Base-by-base conservation (phyloP, 768 basidiomycete species). In the Chlorophyllum brunneum region DNA sequence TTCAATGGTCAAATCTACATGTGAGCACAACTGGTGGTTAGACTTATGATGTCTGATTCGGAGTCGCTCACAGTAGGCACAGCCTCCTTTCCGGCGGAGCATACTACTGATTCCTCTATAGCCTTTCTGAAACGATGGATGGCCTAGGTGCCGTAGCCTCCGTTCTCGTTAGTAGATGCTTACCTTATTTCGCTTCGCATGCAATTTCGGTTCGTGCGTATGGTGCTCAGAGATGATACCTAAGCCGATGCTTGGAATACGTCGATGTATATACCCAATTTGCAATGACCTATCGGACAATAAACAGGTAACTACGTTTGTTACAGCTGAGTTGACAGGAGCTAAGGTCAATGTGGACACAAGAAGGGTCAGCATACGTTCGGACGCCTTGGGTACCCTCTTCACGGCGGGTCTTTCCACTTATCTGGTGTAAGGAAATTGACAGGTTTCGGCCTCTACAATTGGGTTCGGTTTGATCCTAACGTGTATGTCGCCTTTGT, bases 191-290 rank as follows among this genome's bases (percentile, higher is more conserved):
- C 16, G 15, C 48, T 13, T 42, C 6, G 23, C 41, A 40, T 33
- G 13, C 40, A 77, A 74, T 67, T 20, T 76, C 82, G 9, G 81
- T 88, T 51, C 74, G 85, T 29, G 86, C 86, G 0, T 88, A 82
- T 59, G 78, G 78, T 3, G 81, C 79, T 5, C 74, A 85, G 65
- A 63, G 69, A 23, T 51, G 64, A 2, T 83, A 75, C 68, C 75
- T 62, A 56, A 49, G 54, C 33, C 71, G 78, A 55, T 74, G 77
- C 5, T 59, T 76, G 43, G 63, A 68, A 26, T 71, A 79, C 7
- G 78, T 85, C 34, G 77, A 87, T 63, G 68, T 70, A 18, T 85
- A 78, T 51, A 69, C 71, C n/a, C 65, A 73, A 26, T 66, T 76
- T 29, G 67, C 74, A 3, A 24, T 24, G 23, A 24, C 33, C 4